Percentiles rank a stretch among this genome's conserved stretches.
Conservation (phyloP, 2,329 filamentous ascomycete species). For the Didymellaceae sp. region DNA sequence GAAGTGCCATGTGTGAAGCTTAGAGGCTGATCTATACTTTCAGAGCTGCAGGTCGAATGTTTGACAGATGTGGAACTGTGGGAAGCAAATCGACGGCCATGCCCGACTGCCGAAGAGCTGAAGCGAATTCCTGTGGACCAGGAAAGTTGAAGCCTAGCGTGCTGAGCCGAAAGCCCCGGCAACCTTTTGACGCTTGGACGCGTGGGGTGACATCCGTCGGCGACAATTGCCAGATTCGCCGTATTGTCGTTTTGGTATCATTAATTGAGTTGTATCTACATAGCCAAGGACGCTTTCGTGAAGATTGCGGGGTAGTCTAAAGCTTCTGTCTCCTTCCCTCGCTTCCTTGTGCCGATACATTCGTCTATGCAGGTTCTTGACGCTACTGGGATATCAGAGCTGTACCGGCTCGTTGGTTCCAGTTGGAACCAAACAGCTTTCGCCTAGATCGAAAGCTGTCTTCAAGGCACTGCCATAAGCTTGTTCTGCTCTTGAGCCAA, state of each 20-base stretch:
- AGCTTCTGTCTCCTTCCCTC: neutral
- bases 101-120: neutral
- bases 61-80: neutral
- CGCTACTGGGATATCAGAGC: neutral
- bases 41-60: too few relatives aligned
- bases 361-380: neutral
- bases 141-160: slow-evolving; percentile 16
- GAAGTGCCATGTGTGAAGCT: too few relatives aligned
- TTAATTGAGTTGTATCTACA: slow-evolving; percentile 17
- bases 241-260: slow-evolving; percentile 17
- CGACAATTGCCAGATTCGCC: slow-evolving; percentile 16
- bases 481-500: slow-evolving; percentile 57
- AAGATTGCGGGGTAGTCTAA: slow-evolving; percentile 9
- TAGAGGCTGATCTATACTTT: too few relatives aligned
- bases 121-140: slow-evolving; percentile 1
- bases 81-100: neutral
- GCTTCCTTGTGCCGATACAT: neutral
- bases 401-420: neutral
- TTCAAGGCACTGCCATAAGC: slow-evolving; percentile 48
- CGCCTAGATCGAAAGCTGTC: neutral
- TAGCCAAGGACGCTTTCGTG: slow-evolving; percentile 1
- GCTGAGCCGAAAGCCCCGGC: slow-evolving; percentile 16
- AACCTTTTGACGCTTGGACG: slow-evolving; percentile 3
- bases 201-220: slow-evolving; percentile 7
- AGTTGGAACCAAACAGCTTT: neutral